phyloP scores from a whole-genome alignment of 2,329 filamentous ascomycete genomes.

The Cryphonectria nitschkei region DNA sequence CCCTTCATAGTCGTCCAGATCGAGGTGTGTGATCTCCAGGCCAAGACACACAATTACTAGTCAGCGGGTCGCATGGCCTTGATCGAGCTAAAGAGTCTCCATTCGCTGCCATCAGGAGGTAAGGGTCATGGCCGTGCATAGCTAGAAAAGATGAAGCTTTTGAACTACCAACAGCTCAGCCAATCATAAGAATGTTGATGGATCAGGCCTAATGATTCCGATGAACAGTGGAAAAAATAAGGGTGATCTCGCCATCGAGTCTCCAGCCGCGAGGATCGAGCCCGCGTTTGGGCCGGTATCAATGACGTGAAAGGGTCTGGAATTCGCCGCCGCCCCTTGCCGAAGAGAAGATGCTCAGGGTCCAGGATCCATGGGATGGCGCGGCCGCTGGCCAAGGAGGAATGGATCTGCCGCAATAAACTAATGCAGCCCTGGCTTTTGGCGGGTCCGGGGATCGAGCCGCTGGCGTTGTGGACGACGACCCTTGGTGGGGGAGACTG shows the following conservation, averaged over 20 bases:
- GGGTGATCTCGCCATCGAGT: background rate
- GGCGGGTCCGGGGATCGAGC: slow-evolving; percentile 2
- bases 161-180: background rate
- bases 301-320: background rate
- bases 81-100: slow-evolving; percentile 13
- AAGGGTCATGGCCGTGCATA: too few relatives aligned
- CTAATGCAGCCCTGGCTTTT: background rate
- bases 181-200: background rate
- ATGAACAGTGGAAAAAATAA: background rate
- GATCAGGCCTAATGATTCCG: background rate
- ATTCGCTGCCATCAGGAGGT: slow-evolving; percentile 1
- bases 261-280: slow-evolving; percentile 2
- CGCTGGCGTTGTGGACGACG: background rate
- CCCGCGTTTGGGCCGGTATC: background rate
- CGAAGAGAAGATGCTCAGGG: background rate
- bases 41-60: background rate
- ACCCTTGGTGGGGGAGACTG: background rate
- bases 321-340: background rate
- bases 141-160: background rate
- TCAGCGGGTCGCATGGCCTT: background rate
- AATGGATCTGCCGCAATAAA: background rate
- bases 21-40: background rate
- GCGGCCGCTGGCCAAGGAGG: background rate
- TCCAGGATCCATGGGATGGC: background rate
- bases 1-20: background rate